These are phyloP conservation scores for Penicillium angulare DNA, from an alignment of 495 filamentous ascomycete species.

Conservation along the genomic window DNA sequence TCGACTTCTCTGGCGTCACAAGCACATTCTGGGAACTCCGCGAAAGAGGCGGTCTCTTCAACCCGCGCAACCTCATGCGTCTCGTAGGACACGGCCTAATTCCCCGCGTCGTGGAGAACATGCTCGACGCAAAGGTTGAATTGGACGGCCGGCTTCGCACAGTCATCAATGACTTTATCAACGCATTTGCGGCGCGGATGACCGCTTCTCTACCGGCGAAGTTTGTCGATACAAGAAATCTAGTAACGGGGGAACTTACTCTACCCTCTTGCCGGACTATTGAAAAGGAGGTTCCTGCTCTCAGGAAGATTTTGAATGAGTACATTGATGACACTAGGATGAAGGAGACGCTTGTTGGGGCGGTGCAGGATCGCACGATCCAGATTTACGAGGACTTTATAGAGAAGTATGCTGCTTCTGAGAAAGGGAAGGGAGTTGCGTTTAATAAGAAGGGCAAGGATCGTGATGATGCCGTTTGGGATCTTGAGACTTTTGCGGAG, in stretches of 20 bases:
- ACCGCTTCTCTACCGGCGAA: slow-evolving; percentile 48
- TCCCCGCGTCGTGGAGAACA: slow-evolving; percentile 62
- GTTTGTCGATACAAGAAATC: slow-evolving; percentile 39
- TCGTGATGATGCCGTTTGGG: slow-evolving; percentile 61
- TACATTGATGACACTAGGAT: slow-evolving; percentile 61
- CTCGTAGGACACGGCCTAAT: slow-evolving; percentile 59
- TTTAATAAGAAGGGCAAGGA: slow-evolving; percentile 60
- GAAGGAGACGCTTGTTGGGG: slow-evolving; percentile 60
- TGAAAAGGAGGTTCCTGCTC: slow-evolving; percentile 53
- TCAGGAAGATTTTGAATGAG: slow-evolving; percentile 52
- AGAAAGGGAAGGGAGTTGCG: slow-evolving; percentile 42
- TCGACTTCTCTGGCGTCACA: slow-evolving; percentile 78
- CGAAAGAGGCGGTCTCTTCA: slow-evolving; percentile 67
- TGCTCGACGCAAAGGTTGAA: slow-evolving; percentile 77
- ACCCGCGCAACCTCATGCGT: slow-evolving; percentile 58
- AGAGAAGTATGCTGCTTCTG: slow-evolving; percentile 46
- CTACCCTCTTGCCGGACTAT: slow-evolving; percentile 43
- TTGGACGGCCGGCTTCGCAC: slow-evolving; percentile 74
- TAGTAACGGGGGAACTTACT: slow-evolving; percentile 37
- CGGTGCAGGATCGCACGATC: slow-evolving; percentile 59
- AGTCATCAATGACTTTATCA: slow-evolving; percentile 78
- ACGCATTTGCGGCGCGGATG: slow-evolving; percentile 54
- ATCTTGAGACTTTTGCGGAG: slow-evolving; percentile 59
- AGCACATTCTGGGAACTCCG: slow-evolving; percentile 75
- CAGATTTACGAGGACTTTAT: slow-evolving; percentile 61